phyloP scores from a whole-genome alignment of 2,329 filamentous ascomycete genomes.

The Paraphaeosphaeria minitans region DNA sequence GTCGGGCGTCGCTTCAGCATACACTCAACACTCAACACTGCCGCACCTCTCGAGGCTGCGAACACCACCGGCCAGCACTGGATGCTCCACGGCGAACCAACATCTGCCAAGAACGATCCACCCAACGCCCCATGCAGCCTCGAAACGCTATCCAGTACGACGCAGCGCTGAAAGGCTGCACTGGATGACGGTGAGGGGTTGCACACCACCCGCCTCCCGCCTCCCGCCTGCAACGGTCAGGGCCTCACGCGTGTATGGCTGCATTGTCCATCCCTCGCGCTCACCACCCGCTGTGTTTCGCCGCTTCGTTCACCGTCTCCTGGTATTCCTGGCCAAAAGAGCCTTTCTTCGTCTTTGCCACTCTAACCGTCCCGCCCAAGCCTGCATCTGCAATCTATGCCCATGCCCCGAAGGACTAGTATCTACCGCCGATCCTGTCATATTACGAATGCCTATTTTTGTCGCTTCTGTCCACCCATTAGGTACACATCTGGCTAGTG shows the following conservation, averaged over 20 bases:
- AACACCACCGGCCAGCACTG: neutral
- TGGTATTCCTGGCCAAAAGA: too few species aligned
- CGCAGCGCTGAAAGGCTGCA: constrained; percentile 4
- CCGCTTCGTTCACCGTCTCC: constrained; percentile 5
- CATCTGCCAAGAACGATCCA: constrained; percentile 17
- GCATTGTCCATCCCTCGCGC: neutral
- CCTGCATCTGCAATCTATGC: constrained; percentile 2
- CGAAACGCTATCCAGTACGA: constrained; percentile 14
- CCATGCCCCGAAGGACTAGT: too few species aligned
- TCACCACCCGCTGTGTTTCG: constrained; percentile 1
- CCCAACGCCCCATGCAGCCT: constrained; percentile 16
- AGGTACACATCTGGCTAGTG: neutral
- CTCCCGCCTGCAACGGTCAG: neutral
- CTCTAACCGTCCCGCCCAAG: neutral
- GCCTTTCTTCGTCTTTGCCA: neutral
- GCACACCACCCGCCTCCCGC: constrained; percentile 7
- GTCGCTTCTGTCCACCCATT: neutral
- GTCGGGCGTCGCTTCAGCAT: neutral
- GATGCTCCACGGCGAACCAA: neutral
- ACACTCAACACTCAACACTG: neutral
- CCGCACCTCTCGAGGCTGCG: neutral
- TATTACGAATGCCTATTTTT: constrained; percentile 10
- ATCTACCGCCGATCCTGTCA: constrained; percentile 4
- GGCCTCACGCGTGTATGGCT: neutral
- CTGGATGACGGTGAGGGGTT: neutral